A percentile compares a stretch with the other conserved stretches of the same genome.
phyloP scores from a whole-genome alignment of 345 rosid genomes.

The Iberis pinnata region DNA sequence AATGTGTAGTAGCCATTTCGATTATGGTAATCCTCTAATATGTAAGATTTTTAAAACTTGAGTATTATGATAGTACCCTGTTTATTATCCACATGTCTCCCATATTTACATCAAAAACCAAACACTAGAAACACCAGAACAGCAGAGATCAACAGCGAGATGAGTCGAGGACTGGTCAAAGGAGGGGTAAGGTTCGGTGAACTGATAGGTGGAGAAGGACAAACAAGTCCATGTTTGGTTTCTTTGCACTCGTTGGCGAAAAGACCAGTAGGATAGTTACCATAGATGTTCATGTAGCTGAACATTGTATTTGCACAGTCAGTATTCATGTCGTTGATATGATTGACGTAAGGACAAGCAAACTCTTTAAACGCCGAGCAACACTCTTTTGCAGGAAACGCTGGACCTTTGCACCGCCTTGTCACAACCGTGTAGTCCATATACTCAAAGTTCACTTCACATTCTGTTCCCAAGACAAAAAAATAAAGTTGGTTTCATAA shows the following conservation, averaged over 20 bases:
- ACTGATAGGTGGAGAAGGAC: slow-evolving; percentile 30
- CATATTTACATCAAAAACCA: not conserved
- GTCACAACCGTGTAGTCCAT: slow-evolving; percentile 47
- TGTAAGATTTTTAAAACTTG: too few relatives aligned
- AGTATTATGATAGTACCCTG: too few relatives aligned
- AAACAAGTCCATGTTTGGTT: slow-evolving; percentile 45
- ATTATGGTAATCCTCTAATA: slow-evolving; percentile 16
- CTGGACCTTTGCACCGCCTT: slow-evolving; percentile 55
- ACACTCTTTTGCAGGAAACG: slow-evolving; percentile 41
- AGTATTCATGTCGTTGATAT: slow-evolving; percentile 42
- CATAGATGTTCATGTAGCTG: slow-evolving; percentile 56
- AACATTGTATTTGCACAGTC: slow-evolving; percentile 58
- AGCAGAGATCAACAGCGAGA: slow-evolving; percentile 7
- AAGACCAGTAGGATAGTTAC: slow-evolving; percentile 61
- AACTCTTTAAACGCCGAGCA: slow-evolving; percentile 53
- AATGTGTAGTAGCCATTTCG: slow-evolving; percentile 14
- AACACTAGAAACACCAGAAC: slow-evolving; percentile 3
- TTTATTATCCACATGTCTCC: too few relatives aligned
- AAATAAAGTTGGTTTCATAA: too few relatives aligned
- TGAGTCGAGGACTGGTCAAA: not conserved
- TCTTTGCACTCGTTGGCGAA: slow-evolving; percentile 55
- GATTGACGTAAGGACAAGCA: slow-evolving; percentile 51
- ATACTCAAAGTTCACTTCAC: slow-evolving; percentile 59
- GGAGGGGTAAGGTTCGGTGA: slow-evolving; percentile 20
- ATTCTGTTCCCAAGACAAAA: slow-evolving; percentile 28